Percentiles rank a stretch among this genome's conserved stretches.
phyloP scores from a whole-genome alignment of 1,284 basidiomycete species.

The Heterobasidion annosum region DNA sequence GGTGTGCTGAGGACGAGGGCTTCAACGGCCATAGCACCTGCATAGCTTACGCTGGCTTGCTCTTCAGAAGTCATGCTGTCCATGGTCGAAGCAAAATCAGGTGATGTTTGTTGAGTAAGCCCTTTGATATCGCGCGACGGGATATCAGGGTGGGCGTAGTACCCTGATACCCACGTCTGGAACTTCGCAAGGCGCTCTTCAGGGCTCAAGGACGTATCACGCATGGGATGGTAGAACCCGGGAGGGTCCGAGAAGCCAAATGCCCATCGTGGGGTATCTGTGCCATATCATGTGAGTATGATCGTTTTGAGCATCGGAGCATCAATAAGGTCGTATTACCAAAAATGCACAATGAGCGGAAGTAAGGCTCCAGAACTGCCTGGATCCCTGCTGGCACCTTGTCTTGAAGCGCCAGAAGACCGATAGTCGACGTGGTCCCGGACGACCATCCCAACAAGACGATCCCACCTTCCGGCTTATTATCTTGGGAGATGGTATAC shows the following conservation, averaged over 20 bases:
- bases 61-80: too few species aligned
- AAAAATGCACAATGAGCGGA: background rate
- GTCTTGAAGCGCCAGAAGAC: background rate
- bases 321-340: background rate
- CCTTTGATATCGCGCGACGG: background rate
- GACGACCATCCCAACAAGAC: conserved; percentile 15
- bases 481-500: too few species aligned
- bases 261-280: background rate
- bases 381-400: background rate
- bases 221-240: background rate
- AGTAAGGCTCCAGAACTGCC: background rate
- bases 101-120: too few species aligned
- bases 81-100: too few species aligned
- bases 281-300: background rate
- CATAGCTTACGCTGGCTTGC: too few species aligned
- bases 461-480: background rate
- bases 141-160: background rate
- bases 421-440: conserved; percentile 18
- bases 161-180: background rate
- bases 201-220: background rate
- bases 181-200: background rate
- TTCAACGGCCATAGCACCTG: too few species aligned
- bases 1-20: too few species aligned
- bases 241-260: background rate
- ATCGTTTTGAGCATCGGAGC: background rate